A percentile compares a stretch with the other conserved stretches of the same genome.
Conservation (phyloP, 2,329 filamentous ascomycete species). For the Didymella glomerata region DNA sequence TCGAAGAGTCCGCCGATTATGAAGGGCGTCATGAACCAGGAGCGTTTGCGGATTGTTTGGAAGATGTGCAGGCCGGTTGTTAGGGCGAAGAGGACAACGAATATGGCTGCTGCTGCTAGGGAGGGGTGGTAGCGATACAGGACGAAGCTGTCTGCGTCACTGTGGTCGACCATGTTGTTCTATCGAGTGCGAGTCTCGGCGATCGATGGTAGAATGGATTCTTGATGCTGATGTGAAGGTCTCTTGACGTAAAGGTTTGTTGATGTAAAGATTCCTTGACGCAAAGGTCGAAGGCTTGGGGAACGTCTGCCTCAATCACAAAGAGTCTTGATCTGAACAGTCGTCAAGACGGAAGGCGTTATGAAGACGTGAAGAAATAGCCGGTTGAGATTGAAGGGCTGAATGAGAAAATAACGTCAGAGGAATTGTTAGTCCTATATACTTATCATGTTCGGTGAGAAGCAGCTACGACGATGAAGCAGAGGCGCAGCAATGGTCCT, state of each 20-base stretch:
- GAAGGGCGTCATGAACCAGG: slow-evolving; percentile 63
- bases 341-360: neutral
- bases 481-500: slow-evolving; percentile 5
- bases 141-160: slow-evolving; percentile 40
- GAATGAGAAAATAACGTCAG: neutral
- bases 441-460: neutral
- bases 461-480: neutral
- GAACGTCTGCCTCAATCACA: neutral
- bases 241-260: too few relatives aligned
- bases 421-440: neutral
- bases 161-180: slow-evolving; percentile 53
- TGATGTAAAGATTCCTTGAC: too few relatives aligned
- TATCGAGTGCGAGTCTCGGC: neutral
- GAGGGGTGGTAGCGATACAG: slow-evolving; percentile 54
- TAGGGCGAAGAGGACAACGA: slow-evolving; percentile 57
- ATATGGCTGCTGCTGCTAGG: slow-evolving; percentile 57
- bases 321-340: neutral
- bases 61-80: slow-evolving; percentile 54
- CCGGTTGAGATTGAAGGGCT: neutral
- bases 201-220: neutral
- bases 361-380: neutral
- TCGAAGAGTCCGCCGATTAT: slow-evolving; percentile 63
- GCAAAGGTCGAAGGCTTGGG: neutral
- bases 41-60: slow-evolving; percentile 53
- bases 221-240: too few relatives aligned